A percentile compares a stretch with the other conserved stretches of the same genome.
phyloP scores from a whole-genome alignment of 2,329 filamentous ascomycete genomes.

The Sarocladium oryzae region DNA sequence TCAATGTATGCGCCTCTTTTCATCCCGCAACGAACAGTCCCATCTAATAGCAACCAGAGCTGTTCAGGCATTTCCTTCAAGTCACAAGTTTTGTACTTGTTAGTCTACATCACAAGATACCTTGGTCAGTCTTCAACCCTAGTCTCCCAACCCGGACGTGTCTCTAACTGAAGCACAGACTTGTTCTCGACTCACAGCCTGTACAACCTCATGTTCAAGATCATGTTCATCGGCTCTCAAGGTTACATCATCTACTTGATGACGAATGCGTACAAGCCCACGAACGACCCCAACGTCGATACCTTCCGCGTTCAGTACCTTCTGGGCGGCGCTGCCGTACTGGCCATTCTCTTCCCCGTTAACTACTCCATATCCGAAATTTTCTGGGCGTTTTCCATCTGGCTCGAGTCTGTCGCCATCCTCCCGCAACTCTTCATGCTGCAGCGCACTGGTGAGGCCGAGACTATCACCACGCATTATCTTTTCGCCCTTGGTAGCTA shows the following conservation, averaged over 20 bases:
- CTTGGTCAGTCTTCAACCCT: constrained; percentile 50
- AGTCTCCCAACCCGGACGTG: neutral
- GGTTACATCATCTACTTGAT: constrained; percentile 97
- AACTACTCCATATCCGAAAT: constrained; percentile 79
- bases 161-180: constrained; percentile 44
- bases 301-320: constrained; percentile 97
- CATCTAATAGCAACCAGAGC: constrained; percentile 53
- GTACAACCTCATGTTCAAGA: constrained; percentile 94
- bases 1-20: constrained; percentile 60
- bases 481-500: constrained; percentile 89
- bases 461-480: constrained; percentile 99
- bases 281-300: constrained; percentile 92
- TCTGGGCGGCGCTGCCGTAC: constrained; percentile 68
- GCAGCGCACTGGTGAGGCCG: constrained; percentile 92
- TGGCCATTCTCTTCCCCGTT: constrained; percentile 80
- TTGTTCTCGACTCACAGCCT: constrained; percentile 77
- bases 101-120: constrained; percentile 92
- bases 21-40: neutral
- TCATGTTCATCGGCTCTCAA: constrained; percentile 85
- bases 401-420: constrained; percentile 95
- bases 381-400: constrained; percentile 96
- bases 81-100: constrained; percentile 88
- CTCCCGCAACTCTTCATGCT: constrained; percentile 97
- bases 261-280: constrained; percentile 95
- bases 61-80: constrained; percentile 98